Evolutionary conservation across 2,329 filamentous ascomycete genomes (phyloP).

Genomic region (Pseudopithomyces chartarum): DNA sequence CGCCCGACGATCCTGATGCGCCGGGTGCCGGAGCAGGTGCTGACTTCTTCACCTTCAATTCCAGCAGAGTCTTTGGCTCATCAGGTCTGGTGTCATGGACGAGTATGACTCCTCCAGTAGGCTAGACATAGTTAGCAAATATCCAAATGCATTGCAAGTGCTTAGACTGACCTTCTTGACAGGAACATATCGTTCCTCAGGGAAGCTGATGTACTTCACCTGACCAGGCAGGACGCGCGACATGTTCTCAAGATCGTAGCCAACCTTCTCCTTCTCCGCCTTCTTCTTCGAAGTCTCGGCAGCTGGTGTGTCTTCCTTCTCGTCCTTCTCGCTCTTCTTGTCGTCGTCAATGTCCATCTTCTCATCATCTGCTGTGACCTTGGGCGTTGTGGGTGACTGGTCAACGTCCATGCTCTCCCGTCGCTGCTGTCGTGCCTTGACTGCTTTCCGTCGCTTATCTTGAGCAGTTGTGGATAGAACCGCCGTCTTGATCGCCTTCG

Average conservation of each 20-base stretch:
- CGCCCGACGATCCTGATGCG: constrained; percentile 43
- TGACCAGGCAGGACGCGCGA: constrained; percentile 89
- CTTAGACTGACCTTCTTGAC: constrained; percentile 74
- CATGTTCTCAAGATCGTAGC: constrained; percentile 97
- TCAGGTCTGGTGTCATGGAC: constrained; percentile 81
- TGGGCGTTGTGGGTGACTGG: constrained; percentile 74
- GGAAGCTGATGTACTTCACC: constrained; percentile 94
- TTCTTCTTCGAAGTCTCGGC: constrained; percentile 79
- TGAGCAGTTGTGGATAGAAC: constrained; percentile 96
- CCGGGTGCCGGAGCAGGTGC: constrained; percentile 53
- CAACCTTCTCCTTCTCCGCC: constrained; percentile 92
- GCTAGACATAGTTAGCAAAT: constrained; percentile 56
- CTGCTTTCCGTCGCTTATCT: constrained; percentile 91
- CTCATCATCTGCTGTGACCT: constrained; percentile 66
- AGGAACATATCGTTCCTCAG: constrained; percentile 86
- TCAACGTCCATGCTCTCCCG: constrained; percentile 97
- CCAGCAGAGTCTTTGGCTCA: constrained; percentile 79
- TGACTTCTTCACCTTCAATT: constrained; percentile 88
- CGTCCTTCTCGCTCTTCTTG: constrained; percentile 48
- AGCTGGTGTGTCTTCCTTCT: constrained; percentile 58
- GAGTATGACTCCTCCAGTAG: constrained; percentile 92
- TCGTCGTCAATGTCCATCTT: constrained; percentile 79
- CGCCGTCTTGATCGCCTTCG: constrained; percentile 91
- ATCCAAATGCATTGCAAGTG: not conserved
- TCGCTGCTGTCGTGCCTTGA: constrained; percentile 88